phyloP scores from a whole-genome alignment of 2,329 filamentous ascomycete genomes.

The Colletotrichum viniferum region DNA sequence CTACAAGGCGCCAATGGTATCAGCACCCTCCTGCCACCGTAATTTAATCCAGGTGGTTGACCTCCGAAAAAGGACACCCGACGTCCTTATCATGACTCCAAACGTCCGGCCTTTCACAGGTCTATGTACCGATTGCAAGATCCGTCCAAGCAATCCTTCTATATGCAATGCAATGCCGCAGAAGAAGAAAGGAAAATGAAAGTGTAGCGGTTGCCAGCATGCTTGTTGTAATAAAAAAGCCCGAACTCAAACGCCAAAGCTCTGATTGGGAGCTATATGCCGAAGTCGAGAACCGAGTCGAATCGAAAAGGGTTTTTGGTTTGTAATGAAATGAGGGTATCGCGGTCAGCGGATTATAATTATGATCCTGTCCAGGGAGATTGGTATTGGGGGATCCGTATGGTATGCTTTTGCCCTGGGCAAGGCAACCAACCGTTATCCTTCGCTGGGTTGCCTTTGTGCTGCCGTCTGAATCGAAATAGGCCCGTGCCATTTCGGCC shows the following conservation, averaged over 20 bases:
- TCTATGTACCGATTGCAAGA: constrained; percentile 18
- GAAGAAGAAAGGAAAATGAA: background rate
- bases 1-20: background rate
- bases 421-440: background rate
- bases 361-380: constrained; percentile 15
- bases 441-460: background rate
- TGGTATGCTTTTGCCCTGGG: background rate
- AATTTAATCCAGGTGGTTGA: constrained; percentile 4
- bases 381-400: background rate
- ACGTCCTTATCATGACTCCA: constrained; percentile 20
- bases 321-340: constrained; percentile 6
- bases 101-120: constrained; percentile 13
- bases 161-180: constrained; percentile 19
- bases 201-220: constrained; percentile 13
- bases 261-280: constrained; percentile 3
- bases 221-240: background rate
- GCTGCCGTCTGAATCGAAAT: constrained; percentile 1
- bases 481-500: background rate
- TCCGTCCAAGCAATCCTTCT: constrained; percentile 14
- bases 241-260: constrained; percentile 13
- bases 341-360: constrained; percentile 17
- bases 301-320: background rate
- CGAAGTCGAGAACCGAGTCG: background rate
- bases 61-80: constrained; percentile 18
- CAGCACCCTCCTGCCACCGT: background rate